These are phyloP conservation scores for Penicillium salamii DNA, from an alignment of 495 filamentous ascomycete species.

Conservation along the genomic window DNA sequence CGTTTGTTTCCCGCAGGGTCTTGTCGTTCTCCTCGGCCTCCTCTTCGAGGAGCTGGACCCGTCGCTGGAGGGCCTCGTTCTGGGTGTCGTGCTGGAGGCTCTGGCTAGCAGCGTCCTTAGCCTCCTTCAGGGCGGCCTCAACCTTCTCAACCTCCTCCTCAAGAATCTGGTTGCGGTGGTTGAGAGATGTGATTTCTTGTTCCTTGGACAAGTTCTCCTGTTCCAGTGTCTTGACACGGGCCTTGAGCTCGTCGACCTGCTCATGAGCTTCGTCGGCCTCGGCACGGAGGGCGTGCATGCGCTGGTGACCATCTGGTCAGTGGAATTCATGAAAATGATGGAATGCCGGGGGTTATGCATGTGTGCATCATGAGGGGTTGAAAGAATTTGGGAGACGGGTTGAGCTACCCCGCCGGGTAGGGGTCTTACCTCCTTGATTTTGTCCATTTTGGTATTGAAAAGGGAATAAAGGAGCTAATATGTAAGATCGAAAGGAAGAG, in stretches of 20 bases:
- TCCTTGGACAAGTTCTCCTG: constrained; percentile 95
- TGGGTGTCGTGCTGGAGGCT: constrained; percentile 73
- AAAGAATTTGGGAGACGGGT: constrained; percentile 22
- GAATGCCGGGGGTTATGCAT: constrained; percentile 21
- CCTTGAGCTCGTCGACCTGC: constrained; percentile 82
- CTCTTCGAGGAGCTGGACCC: constrained; percentile 92
- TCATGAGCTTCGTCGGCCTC: constrained; percentile 79
- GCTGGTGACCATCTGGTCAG: constrained; percentile 52
- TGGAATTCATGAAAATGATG: constrained; percentile 10
- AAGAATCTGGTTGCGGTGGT: constrained; percentile 86
- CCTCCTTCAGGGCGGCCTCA: constrained; percentile 69
- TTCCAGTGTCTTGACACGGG: constrained; percentile 83
- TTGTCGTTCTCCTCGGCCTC: constrained; percentile 94
- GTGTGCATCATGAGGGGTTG: constrained; percentile 17
- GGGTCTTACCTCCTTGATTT: constrained; percentile 71
- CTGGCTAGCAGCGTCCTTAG: constrained; percentile 73
- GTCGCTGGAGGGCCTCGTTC: constrained; percentile 85
- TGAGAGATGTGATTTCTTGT: constrained; percentile 93
- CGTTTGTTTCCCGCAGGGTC: constrained; percentile 92
- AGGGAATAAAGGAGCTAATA: constrained; percentile 21
- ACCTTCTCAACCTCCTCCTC: constrained; percentile 88
- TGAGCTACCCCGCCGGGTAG: constrained; percentile 46
- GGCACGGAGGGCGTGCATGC: constrained; percentile 87
- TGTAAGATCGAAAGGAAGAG: constrained; percentile 30
- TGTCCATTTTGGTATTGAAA: constrained; percentile 46